Evolutionary conservation across 192 early-diverging fungal species (phyloP).

Genomic region (Mortierella claussenii): DNA sequence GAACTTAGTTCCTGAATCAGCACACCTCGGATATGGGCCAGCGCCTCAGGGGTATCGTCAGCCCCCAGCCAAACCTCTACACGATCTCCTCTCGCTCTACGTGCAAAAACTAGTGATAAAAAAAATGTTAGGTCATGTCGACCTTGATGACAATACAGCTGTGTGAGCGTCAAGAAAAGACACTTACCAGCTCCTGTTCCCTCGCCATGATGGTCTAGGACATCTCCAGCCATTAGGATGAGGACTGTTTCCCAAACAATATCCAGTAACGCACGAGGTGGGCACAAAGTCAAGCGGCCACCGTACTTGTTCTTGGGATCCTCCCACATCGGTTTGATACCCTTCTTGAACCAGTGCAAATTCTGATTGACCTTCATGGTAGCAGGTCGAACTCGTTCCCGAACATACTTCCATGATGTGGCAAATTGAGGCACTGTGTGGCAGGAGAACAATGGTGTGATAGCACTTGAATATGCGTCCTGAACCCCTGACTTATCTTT

Average conservation of each 20-base stretch:
- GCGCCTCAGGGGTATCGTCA: constrained; percentile 35
- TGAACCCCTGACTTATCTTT: constrained; percentile 42
- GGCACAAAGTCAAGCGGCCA: constrained; percentile 60
- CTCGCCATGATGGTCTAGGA: constrained; percentile 40
- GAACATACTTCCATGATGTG: constrained; percentile 56
- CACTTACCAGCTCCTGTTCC: constrained; percentile 46
- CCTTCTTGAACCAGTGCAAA: constrained; percentile 73
- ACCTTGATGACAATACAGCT: too few species aligned
- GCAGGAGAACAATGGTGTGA: constrained; percentile 60
- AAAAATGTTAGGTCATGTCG: too few species aligned
- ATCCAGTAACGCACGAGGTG: constrained; percentile 46
- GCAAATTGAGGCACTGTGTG: constrained; percentile 61
- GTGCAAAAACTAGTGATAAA: constrained; percentile 40
- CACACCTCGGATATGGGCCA: constrained; percentile 49
- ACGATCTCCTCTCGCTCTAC: constrained; percentile 58
- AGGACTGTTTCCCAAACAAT: constrained; percentile 58
- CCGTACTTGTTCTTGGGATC: constrained; percentile 79
- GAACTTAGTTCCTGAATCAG: constrained; percentile 31
- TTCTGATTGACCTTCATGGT: constrained; percentile 73
- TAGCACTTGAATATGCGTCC: constrained; percentile 55
- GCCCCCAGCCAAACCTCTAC: constrained; percentile 62
- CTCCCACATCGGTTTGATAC: constrained; percentile 85
- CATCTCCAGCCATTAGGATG: constrained; percentile 59
- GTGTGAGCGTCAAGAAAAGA: too few species aligned
- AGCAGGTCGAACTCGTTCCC: constrained; percentile 47